Evolutionary conservation across 1,284 basidiomycete genomes (phyloP).

Genomic region (Leccinum pseudoinsigne): DNA sequence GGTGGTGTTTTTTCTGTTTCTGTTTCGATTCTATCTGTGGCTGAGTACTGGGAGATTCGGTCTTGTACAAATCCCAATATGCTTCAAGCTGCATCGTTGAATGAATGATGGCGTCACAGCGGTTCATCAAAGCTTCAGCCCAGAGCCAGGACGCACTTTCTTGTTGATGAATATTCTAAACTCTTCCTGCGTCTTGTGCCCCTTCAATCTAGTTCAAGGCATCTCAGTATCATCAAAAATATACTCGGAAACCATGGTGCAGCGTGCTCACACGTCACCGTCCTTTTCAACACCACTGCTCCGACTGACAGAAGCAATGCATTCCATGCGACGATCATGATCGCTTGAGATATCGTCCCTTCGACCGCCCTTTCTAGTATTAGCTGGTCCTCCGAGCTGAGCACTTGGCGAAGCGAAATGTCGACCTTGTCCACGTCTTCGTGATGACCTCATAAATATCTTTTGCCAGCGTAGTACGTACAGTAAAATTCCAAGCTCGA

Average conservation of each 20-base stretch:
- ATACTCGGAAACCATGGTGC: background rate
- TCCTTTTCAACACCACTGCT: slow-evolving; percentile 70
- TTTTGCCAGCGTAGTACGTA: background rate
- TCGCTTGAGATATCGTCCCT: slow-evolving; percentile 8
- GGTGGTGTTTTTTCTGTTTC: slow-evolving; percentile 47
- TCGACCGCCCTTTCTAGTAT: slow-evolving; percentile 2
- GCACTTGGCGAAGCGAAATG: slow-evolving; percentile 1
- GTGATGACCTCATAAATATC: slow-evolving; percentile 20
- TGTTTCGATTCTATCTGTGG: slow-evolving; percentile 31
- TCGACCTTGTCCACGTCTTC: slow-evolving; percentile 12
- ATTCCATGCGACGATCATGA: slow-evolving; percentile 45
- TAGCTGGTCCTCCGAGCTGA: background rate
- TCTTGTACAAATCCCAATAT: slow-evolving; percentile 36
- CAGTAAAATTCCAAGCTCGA: background rate
- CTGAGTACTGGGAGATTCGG: slow-evolving; percentile 1
- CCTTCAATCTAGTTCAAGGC: slow-evolving; percentile 53
- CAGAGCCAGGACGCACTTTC: slow-evolving; percentile 46
- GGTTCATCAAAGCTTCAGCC: background rate
- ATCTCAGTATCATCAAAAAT: slow-evolving; percentile 34
- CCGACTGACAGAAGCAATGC: slow-evolving; percentile 67
- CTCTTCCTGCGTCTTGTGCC: slow-evolving; percentile 56
- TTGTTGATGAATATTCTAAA: slow-evolving; percentile 60
- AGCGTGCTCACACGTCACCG: slow-evolving; percentile 61
- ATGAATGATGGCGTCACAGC: slow-evolving; percentile 3
- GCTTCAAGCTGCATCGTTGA: slow-evolving; percentile 42